Evolutionary conservation across 1,284 basidiomycete genomes (phyloP), one percentile per base, ranked within the genome.

Genomic region (Moniliophthora roreri): DNA sequence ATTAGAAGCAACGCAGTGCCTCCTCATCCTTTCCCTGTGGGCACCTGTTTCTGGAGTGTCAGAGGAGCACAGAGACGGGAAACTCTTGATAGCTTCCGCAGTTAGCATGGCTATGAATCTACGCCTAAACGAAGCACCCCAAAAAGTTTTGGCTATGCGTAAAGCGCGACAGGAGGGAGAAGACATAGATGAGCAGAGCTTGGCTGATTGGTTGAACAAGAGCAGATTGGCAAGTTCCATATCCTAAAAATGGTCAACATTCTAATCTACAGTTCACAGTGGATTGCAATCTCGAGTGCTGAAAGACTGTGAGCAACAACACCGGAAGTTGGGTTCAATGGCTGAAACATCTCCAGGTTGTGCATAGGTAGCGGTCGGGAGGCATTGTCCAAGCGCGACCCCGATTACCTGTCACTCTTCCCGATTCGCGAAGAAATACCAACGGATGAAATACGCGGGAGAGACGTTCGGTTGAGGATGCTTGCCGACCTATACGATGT

Each of bases 31-130:
- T 8, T 56, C 54, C 1, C 28, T 56, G 21, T 56, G 54, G 54
- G 47, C 51, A 6, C 54, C 54, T 11, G 15, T 53, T 6, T 56
- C 47, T 20, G 46, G 41, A 28, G 21, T 36, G 15, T 21, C 41
- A 18, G 54, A 52, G 20, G 51, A 56, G 26, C 38, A 34, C 9
- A 34, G 51, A 18, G 54, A 56, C 40, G 54, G 47, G 2, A 46
- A 51, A n/a, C 35, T 52, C 3, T 38, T 56, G 26, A 50, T 56
- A 41, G 54, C 47, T 5, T 52, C 54, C 23, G 57, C 54, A 13
- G 54, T 56, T 20, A 58, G 52, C 39, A 58, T 58, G 54, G 57
- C 54, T 10, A 47, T 53, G 18, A 50, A 55, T 23, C 46, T 55
- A 35, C 57, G 54, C 32, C 48, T 58, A 20, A 56, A 58, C 44